Conservation (phyloP, 1,284 basidiomycete species). For the Amylostereum areolatum region DNA sequence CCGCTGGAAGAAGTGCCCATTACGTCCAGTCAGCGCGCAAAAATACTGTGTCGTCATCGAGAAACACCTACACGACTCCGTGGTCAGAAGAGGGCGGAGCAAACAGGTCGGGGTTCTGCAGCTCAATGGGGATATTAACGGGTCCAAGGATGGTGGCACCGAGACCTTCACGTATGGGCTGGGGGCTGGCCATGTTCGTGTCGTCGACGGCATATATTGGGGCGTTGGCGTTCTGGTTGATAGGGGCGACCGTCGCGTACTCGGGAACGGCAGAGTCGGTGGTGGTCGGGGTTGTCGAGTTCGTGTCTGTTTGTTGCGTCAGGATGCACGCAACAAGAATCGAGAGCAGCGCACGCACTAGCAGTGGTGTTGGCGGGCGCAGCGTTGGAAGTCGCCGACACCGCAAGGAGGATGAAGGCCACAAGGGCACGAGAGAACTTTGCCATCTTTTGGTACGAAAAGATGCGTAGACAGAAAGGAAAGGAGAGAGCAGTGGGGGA, state of each 20-base stretch:
- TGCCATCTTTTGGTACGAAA: too few relatives aligned
- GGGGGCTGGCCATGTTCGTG: constrained; percentile 16
- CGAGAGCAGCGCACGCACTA: too few relatives aligned
- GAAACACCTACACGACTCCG: constrained; percentile 47
- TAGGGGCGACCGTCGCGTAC: constrained; percentile 35
- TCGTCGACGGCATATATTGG: constrained; percentile 30
- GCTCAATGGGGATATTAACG: constrained; percentile 43
- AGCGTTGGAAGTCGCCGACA: too few relatives aligned
- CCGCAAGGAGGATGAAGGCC: too few relatives aligned
- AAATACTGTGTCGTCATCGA: neutral
- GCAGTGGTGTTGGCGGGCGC: too few relatives aligned
- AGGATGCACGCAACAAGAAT: too few relatives aligned
- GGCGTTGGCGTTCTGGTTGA: constrained; percentile 46
- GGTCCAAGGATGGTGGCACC: constrained; percentile 55
- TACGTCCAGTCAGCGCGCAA: neutral
- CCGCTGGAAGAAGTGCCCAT: constrained; percentile 23
- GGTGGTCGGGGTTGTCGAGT: neutral
- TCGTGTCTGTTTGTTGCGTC: too few relatives aligned
- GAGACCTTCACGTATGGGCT: constrained; percentile 33
- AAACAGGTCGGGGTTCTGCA: constrained; percentile 55
- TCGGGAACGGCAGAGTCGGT: neutral
- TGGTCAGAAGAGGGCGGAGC: constrained; percentile 64
- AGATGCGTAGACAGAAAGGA: too few relatives aligned
- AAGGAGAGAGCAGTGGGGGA: too few relatives aligned
- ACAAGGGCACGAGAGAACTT: too few relatives aligned